Percentiles rank a stretch among this genome's conserved stretches.
Evolutionary conservation across 2,329 filamentous ascomycete species (phyloP).

Genomic region (Chaetomium sp.): DNA sequence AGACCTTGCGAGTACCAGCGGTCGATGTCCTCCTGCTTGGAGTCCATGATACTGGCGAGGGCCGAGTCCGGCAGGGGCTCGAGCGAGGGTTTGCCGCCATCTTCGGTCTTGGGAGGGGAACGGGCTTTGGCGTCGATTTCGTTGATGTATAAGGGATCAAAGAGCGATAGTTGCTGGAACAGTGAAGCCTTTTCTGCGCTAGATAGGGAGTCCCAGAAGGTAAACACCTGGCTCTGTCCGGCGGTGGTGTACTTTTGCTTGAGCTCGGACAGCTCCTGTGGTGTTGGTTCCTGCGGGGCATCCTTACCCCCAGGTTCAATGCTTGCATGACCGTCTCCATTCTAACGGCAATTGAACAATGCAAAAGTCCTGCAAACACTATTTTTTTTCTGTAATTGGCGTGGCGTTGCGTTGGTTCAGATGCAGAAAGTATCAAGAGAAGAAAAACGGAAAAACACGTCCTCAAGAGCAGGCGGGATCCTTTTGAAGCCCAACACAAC

Average conservation of each 20-base stretch:
- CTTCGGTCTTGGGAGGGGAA: conserved; percentile 69
- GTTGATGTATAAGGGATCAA: conserved; percentile 88
- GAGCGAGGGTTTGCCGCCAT: conserved; percentile 59
- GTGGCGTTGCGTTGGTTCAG: background rate
- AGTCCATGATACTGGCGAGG: conserved; percentile 89
- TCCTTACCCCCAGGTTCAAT: background rate
- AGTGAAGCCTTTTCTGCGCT: conserved; percentile 73
- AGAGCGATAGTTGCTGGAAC: conserved; percentile 76
- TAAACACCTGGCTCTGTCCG: conserved; percentile 79
- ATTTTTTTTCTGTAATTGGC: background rate
- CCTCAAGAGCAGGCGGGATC: conserved; percentile 6
- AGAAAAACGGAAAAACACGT: background rate
- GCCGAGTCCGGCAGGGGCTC: conserved; percentile 87
- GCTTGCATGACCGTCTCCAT: conserved; percentile 10
- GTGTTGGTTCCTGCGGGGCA: conserved; percentile 53
- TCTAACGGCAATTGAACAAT: background rate
- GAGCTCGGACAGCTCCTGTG: conserved; percentile 68
- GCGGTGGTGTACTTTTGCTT: conserved; percentile 73
- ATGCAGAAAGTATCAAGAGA: background rate
- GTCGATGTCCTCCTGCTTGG: conserved; percentile 73
- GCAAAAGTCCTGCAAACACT: background rate
- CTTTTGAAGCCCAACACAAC: conserved; percentile 15
- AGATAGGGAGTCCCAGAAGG: conserved; percentile 81
- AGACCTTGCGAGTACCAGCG: conserved; percentile 83
- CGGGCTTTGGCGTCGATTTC: conserved; percentile 80